These are phyloP conservation scores for Bolboschoenoplectus hybrid DNA, from an alignment of 202 grass and related monocot genomes.

Conservation along the genomic window DNA sequence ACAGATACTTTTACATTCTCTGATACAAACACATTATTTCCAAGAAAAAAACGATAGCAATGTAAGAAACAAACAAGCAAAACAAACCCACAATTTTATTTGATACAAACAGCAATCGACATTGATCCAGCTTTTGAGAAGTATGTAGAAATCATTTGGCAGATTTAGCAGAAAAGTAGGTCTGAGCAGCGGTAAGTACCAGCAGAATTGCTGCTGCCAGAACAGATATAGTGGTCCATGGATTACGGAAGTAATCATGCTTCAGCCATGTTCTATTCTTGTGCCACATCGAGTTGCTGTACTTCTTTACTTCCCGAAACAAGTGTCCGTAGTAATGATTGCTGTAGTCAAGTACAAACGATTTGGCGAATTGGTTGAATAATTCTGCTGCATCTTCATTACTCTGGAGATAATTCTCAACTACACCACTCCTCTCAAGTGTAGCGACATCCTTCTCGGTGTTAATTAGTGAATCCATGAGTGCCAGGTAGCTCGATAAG, in stretches of 20 bases:
- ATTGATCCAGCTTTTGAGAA: neutral
- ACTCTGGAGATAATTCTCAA: constrained; percentile 40
- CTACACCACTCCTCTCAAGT: constrained; percentile 29
- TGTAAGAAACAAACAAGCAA: neutral
- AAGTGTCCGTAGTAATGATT: constrained; percentile 45
- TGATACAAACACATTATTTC: too few species aligned
- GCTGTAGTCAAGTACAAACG: constrained; percentile 39
- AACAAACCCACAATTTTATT: neutral
- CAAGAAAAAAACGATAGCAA: neutral
- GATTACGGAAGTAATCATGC: constrained; percentile 71
- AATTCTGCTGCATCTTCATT: constrained; percentile 47
- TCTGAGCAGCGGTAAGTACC: constrained; percentile 63
- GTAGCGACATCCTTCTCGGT: constrained; percentile 44
- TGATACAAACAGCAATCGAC: neutral
- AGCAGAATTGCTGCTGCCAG: constrained; percentile 54
- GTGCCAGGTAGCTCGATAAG: constrained; percentile 55
- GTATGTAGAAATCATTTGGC: neutral
- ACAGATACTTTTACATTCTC: too few species aligned
- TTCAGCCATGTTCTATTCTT: constrained; percentile 47
- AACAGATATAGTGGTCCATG: constrained; percentile 64
- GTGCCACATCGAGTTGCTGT: constrained; percentile 58
- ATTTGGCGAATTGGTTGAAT: constrained; percentile 53
- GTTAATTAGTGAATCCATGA: constrained; percentile 49
- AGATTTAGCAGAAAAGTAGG: constrained; percentile 43
- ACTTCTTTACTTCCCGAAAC: constrained; percentile 33